A percentile compares a stretch with the other conserved stretches of the same genome.
Conservation (phyloP, 2,329 filamentous ascomycete species). For the Aspergillus quadricinctus region DNA sequence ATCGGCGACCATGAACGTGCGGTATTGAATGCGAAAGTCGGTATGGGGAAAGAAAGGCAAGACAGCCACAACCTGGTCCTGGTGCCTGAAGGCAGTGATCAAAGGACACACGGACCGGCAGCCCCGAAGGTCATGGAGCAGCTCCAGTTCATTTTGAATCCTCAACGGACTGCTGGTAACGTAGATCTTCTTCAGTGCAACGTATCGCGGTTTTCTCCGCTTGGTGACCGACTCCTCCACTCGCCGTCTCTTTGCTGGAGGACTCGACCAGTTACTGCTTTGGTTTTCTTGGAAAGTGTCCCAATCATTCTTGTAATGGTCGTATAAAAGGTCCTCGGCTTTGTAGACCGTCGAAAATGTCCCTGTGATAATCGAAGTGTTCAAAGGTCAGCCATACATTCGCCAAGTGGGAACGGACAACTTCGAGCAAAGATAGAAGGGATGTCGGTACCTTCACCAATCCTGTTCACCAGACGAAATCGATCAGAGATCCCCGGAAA, state of each 20-base stretch:
- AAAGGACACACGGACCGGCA: slow-evolving; percentile 86
- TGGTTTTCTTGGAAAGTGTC: slow-evolving; percentile 64
- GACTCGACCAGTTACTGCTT: slow-evolving; percentile 63
- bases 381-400: slow-evolving; percentile 2
- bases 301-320: slow-evolving; percentile 81
- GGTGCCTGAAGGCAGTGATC: slow-evolving; percentile 92
- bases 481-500: slow-evolving; percentile 80
- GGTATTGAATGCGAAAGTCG: slow-evolving; percentile 89
- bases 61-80: slow-evolving; percentile 92
- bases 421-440: background rate
- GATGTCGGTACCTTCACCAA: slow-evolving; percentile 72
- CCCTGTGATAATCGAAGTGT: slow-evolving; percentile 49
- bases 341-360: slow-evolving; percentile 99
- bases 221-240: slow-evolving; percentile 38
- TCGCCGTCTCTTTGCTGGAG: slow-evolving; percentile 56
- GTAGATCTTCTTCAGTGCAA: slow-evolving; percentile 99
- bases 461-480: slow-evolving; percentile 90
- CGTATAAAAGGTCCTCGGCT: slow-evolving; percentile 85
- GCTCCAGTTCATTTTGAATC: slow-evolving; percentile 93
- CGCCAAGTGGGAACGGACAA: background rate
- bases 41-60: slow-evolving; percentile 93
- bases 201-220: slow-evolving; percentile 64
- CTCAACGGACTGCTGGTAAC: slow-evolving; percentile 91
- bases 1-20: slow-evolving; percentile 78
- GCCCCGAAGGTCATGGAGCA: slow-evolving; percentile 79